Base-by-base conservation (phyloP, 768 basidiomycete genomes). In the Crepidotus variabilis region DNA sequence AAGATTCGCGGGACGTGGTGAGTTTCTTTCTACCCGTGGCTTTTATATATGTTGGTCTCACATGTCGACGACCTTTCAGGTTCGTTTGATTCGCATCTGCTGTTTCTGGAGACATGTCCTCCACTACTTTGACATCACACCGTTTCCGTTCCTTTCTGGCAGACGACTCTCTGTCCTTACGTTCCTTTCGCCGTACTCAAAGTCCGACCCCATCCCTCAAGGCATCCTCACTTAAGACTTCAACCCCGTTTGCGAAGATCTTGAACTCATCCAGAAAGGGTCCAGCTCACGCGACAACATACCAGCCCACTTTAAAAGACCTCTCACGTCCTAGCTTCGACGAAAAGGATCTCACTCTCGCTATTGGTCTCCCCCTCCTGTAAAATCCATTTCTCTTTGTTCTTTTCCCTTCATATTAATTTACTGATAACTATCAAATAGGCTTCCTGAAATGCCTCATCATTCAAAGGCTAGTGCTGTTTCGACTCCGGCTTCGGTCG, bases 141-240 rank as follows among this genome's bases (percentile, higher is more conserved):
- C 39, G 39, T 43, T 43, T 43, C 11, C 56, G 56, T 23, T 13
- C 50, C 16, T 46, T 59, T 23, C 54, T 62, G 45, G 51, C 54
- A 56, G 57, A 61, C 18, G 68, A 68, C 51, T 58, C 61, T 6
- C 57, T 59, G 46, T 64, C 66, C 51, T 53, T 65, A 21, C 54
- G 57, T 48, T 66, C 68, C 33, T 65, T 68, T 52, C 60, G 62
- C 33, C 58, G 23, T 50, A 51, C 2, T 48, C 55, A 61, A 32
- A 61, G 63, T 21, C 57, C 60, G 48, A 47, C 69, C 20, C 56
- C 63, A 16, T 66, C 65, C 24, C 57, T 61, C 18, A 65, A 62
- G 48, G 57, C 63, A 14, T 62, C 51, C 16, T 68, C 68, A 8
- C 56, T 71, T 34, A 69, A 67, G 50, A 24, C n/a, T 59, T 52